Evolutionary conservation across 257 asterid species (phyloP), one percentile per base, ranked within the genome.

Genomic region (Knoxia roxburghii): DNA sequence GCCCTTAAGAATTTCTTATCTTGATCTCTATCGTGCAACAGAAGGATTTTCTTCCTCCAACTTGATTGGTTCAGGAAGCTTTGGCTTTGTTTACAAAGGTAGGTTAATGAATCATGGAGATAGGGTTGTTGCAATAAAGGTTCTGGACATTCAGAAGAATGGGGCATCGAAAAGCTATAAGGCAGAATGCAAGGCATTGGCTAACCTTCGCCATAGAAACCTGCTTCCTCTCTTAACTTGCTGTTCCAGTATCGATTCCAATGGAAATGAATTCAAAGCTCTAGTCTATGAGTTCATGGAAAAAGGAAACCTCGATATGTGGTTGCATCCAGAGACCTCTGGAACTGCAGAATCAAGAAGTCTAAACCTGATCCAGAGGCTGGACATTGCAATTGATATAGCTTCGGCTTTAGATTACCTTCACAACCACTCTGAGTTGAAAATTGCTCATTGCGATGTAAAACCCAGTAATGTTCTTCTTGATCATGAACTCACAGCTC

Each of bases 401-500:
- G 84, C 86, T 54, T 58, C 70, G 7, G 82, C 82, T 18, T n/a
- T 82, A 1, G 82, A 76, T 62, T 79, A 82, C 66, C 80, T 82
- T 65, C 84, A 76, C 68, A 68, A 68, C 57, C 46, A 74, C 7
- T 74, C 77, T 32, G 76, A 35, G 1, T 45, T 50, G 3, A 79
- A 79, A 0, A 33, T 83, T 6, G 79, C 69, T 32, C 86, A 83
- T 66, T 80, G 88, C 37, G 84, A 78, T 51, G 55, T 83, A 11
- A 83, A 83, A 62, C 85, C 85, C 12, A 67, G 81, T 67, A 83
- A 83, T 41, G 73, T 83, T 24, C 80, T 80, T 61, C 74, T 83
- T 2, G 81, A 83, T n/a, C 60, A 50, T 7, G 81, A 83, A 40
- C 52, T 79, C 57, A 68, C 70, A 0, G 82, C 82, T 12, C 77